Conservation (phyloP, 129 eudicot genomes). For the Flaveria brownii region DNA sequence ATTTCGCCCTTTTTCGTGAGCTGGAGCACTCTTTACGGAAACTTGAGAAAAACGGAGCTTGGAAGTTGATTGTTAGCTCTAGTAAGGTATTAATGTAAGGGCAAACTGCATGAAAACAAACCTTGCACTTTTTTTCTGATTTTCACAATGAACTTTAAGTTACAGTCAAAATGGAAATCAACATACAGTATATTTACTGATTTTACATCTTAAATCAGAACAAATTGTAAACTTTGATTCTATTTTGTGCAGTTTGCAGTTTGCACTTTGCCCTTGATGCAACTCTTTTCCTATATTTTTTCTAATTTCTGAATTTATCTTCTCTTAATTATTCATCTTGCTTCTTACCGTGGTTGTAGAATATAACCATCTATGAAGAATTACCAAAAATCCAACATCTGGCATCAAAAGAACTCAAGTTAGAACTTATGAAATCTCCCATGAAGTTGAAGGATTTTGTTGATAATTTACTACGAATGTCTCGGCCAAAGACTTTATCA, state of each 20-base stretch:
- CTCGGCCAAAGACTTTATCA: constrained; percentile 38
- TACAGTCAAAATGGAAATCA: neutral
- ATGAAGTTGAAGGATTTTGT: constrained; percentile 35
- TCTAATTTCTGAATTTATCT: constrained; percentile 9
- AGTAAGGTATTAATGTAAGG: constrained; percentile 39
- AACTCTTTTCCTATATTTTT: neutral
- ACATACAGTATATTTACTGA: neutral
- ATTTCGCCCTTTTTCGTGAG: neutral
- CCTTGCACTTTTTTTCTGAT: neutral
- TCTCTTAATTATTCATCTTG: neutral
- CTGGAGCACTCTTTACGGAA: constrained; percentile 25
- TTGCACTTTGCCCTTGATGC: too few species aligned
- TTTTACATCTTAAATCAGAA: neutral
- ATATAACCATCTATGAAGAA: constrained; percentile 46
- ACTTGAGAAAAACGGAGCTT: constrained; percentile 34
- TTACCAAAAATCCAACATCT: constrained; percentile 23
- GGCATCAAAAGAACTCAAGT: constrained; percentile 25
- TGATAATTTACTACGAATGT: constrained; percentile 43
- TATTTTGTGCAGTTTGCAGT: too few species aligned
- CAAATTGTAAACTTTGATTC: too few species aligned
- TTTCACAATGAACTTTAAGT: neutral
- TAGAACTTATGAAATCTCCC: constrained; percentile 44
- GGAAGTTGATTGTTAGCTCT: constrained; percentile 44
- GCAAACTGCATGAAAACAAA: neutral
- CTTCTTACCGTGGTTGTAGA: constrained; percentile 33